Percentiles rank a stretch among this genome's conserved stretches.
Conservation (phyloP, 2,329 filamentous ascomycete genomes). For the Leptographium wingfieldii region DNA sequence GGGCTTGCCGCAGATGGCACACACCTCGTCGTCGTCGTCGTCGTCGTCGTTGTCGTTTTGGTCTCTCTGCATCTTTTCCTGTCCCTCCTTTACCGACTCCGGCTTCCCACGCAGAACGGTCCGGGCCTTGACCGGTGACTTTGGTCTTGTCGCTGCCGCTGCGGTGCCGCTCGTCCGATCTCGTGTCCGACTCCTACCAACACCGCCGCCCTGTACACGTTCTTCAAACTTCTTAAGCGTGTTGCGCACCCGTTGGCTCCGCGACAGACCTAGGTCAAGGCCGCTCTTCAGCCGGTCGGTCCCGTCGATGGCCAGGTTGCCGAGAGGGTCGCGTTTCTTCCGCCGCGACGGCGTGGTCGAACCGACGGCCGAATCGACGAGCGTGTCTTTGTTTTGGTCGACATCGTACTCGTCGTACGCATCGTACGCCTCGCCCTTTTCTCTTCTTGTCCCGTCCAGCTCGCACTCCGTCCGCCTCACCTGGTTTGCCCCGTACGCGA, state of each 20-base stretch:
- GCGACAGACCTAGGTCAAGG: conserved; percentile 33
- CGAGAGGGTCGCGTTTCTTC: conserved; percentile 9
- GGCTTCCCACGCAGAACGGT: not conserved
- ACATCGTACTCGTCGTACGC: conserved; percentile 10
- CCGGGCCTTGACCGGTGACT: no score
- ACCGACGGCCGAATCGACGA: conserved; percentile 2
- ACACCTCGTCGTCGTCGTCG: conserved; percentile 37
- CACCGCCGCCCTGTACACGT: not conserved
- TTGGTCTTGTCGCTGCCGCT: not conserved
- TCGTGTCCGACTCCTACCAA: not conserved
- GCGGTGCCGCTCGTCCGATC: no score
- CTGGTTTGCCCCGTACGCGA: conserved; percentile 4
- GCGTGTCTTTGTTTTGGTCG: not conserved
- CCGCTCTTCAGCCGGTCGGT: conserved; percentile 37
- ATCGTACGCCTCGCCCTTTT: conserved; percentile 8
- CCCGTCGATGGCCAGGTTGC: conserved; percentile 9
- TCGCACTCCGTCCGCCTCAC: not conserved
- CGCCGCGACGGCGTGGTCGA: conserved; percentile 4
- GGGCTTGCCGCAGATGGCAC: conserved; percentile 42
- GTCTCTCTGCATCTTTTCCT: not conserved
- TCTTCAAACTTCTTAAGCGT: conserved; percentile 8
- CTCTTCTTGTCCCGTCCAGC: not conserved
- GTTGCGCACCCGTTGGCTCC: conserved; percentile 18
- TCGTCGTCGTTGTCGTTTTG: not conserved
- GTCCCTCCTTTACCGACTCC: not conserved